Percentiles rank a stretch among this genome's conserved stretches.
Conservation (phyloP, 2,329 filamentous ascomycete genomes). For the Nemania serpens region DNA sequence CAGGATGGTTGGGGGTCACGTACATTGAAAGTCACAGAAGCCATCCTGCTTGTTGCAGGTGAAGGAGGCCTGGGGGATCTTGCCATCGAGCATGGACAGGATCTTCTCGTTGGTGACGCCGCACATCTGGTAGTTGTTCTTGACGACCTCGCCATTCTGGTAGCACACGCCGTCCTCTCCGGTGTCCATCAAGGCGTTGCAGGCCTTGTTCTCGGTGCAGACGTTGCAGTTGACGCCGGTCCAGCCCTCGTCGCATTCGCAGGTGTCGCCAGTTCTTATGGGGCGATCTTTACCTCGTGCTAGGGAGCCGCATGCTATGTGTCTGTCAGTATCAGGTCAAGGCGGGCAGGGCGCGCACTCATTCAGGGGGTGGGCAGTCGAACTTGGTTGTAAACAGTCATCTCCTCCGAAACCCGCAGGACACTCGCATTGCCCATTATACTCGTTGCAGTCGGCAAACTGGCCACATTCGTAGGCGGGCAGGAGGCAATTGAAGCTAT, state of each 20-base stretch:
- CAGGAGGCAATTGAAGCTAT: slow-evolving; percentile 95
- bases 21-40: slow-evolving; percentile 94
- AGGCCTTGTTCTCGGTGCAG: slow-evolving; percentile 81
- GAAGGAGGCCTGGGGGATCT: slow-evolving; percentile 93
- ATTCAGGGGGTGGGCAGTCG: slow-evolving; percentile 32
- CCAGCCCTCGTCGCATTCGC: slow-evolving; percentile 93
- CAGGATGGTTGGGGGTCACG: slow-evolving; percentile 38
- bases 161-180: slow-evolving; percentile 88
- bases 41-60: slow-evolving; percentile 76
- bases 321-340: slow-evolving; percentile 21
- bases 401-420: slow-evolving; percentile 92
- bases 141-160: slow-evolving; percentile 84
- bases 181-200: slow-evolving; percentile 84
- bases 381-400: slow-evolving; percentile 84
- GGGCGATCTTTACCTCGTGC: slow-evolving; percentile 79
- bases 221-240: slow-evolving; percentile 98
- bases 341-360: not conserved
- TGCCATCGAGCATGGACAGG: slow-evolving; percentile 78
- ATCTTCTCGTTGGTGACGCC: slow-evolving; percentile 97
- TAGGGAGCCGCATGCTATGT: slow-evolving; percentile 79
- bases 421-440: slow-evolving; percentile 90
- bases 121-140: slow-evolving; percentile 97
- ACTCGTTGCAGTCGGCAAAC: slow-evolving; percentile 85
- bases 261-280: slow-evolving; percentile 71
- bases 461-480: slow-evolving; percentile 91